Conservation (phyloP, 305 asterid genomes). For the Fraxinus baroniana region DNA sequence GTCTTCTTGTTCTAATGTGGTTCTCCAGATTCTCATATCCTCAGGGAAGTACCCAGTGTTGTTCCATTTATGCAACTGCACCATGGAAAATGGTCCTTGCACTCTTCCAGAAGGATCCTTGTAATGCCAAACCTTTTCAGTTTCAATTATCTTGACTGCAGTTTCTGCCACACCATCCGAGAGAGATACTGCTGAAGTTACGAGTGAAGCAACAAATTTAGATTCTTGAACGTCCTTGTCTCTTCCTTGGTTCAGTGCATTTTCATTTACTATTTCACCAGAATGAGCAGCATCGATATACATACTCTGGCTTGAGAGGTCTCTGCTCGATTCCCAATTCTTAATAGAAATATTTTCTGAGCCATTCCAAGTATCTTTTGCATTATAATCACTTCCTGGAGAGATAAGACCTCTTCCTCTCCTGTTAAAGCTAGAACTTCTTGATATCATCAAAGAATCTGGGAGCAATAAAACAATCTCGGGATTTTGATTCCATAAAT, state of each 20-base stretch:
- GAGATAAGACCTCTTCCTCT: conserved; percentile 74
- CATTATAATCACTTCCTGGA: conserved; percentile 57
- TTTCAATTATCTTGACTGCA: conserved; percentile 63
- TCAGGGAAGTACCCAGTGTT: conserved; percentile 89
- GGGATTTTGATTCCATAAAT: conserved; percentile 3
- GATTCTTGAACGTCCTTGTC: conserved; percentile 48
- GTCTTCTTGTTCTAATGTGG: conserved; percentile 51
- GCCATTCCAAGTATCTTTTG: conserved; percentile 63
- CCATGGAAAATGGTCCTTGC: conserved; percentile 95
- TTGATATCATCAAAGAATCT: conserved; percentile 62
- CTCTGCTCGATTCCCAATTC: conserved; percentile 51
- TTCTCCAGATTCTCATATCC: conserved; percentile 77
- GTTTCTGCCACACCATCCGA: conserved; percentile 43
- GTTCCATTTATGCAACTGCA: conserved; percentile 93
- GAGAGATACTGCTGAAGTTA: conserved; percentile 41
- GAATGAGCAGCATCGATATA: conserved; percentile 39
- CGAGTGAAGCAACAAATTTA: conserved; percentile 45
- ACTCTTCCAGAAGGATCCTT: conserved; percentile 88
- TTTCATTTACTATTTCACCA: conserved; percentile 51
- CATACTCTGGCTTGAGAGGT: conserved; percentile 39
- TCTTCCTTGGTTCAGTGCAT: conserved; percentile 52
- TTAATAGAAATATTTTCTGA: conserved; percentile 43
- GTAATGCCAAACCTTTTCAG: conserved; percentile 91
- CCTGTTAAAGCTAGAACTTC: conserved; percentile 62
- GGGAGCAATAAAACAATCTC: conserved; percentile 30